Evolutionary conservation across 345 rosid genomes (phyloP).

Genomic region (Zanthoxylum bungeanum): DNA sequence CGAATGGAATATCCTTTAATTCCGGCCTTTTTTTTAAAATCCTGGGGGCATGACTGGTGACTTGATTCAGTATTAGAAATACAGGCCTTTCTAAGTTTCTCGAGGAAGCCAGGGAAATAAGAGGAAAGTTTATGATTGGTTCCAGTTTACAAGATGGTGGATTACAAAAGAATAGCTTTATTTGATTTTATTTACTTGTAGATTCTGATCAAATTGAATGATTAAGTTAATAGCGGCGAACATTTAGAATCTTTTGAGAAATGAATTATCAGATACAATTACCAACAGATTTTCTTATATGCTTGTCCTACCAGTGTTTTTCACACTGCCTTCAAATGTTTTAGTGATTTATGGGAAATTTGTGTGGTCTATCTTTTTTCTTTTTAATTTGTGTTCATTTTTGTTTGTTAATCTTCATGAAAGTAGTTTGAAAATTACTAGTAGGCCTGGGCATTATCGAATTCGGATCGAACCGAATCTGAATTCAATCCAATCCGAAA

Average conservation of each 20-base stretch:
- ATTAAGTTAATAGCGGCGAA: constrained; percentile 1
- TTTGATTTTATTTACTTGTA: neutral
- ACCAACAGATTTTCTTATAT: neutral
- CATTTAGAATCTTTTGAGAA: neutral
- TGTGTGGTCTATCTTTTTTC: too few species aligned
- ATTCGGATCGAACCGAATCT: too few species aligned
- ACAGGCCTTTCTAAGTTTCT: constrained; percentile 12
- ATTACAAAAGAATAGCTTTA: neutral
- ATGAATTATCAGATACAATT: neutral
- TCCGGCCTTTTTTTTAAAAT: neutral
- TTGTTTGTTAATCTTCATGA: neutral
- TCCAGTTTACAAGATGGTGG: neutral
- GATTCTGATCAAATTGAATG: constrained; percentile 6
- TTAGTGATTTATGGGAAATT: rapidly evolving
- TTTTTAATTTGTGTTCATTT: too few species aligned
- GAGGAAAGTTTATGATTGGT: constrained; percentile 1
- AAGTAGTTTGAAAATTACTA: neutral
- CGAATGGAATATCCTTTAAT: constrained; percentile 8
- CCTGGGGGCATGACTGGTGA: constrained; percentile 15
- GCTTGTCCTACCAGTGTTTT: neutral
- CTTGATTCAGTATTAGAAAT: constrained; percentile 16
- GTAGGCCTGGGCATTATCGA: too few species aligned
- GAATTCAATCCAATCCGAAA: too few species aligned
- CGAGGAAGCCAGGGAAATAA: constrained; percentile 14
- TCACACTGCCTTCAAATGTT: neutral